Percentiles rank a stretch among this genome's conserved stretches.
phyloP scores from a whole-genome alignment of 2,329 filamentous ascomycete genomes.

The Penicillium sp. region DNA sequence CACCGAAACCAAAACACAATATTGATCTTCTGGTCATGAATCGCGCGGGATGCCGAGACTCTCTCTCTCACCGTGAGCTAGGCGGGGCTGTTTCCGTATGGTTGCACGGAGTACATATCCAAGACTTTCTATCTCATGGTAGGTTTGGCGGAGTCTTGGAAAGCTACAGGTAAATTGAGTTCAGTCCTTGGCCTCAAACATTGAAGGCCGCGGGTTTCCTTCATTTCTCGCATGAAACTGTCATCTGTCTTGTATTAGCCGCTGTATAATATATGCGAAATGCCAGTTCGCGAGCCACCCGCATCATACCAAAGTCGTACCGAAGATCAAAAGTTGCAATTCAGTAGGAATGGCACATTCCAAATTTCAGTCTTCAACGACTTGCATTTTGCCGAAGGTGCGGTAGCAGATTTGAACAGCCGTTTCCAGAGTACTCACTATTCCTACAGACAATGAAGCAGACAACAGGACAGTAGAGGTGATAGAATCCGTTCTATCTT shows the following conservation, averaged over 20 bases:
- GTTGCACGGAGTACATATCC: too few species aligned
- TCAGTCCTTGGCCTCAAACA: too few species aligned
- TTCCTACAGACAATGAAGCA: slow-evolving; percentile 32
- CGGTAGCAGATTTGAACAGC: slow-evolving; percentile 44
- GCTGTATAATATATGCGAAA: neutral
- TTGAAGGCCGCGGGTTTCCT: neutral
- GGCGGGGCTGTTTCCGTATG: too few species aligned
- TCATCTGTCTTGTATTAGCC: neutral
- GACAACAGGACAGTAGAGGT: slow-evolving; percentile 59
- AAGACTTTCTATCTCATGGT: too few species aligned
- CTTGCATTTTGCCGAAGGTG: slow-evolving; percentile 69
- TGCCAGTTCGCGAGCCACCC: neutral
- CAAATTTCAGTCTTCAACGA: slow-evolving; percentile 64
- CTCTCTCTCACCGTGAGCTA: neutral
- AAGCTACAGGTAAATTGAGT: too few species aligned
- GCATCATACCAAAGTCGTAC: neutral
- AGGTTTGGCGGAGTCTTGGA: too few species aligned
- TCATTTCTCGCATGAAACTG: neutral
- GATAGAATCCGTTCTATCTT: slow-evolving; percentile 58
- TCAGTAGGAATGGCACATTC: slow-evolving; percentile 37
- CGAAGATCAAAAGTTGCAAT: slow-evolving; percentile 11
- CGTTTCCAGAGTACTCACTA: slow-evolving; percentile 34
- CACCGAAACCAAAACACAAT: too few species aligned
- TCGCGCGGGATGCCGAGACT: neutral
- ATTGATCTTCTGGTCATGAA: neutral